phyloP scores from a whole-genome alignment of 2,329 filamentous ascomycete genomes.

The Clonostachys rosea region DNA sequence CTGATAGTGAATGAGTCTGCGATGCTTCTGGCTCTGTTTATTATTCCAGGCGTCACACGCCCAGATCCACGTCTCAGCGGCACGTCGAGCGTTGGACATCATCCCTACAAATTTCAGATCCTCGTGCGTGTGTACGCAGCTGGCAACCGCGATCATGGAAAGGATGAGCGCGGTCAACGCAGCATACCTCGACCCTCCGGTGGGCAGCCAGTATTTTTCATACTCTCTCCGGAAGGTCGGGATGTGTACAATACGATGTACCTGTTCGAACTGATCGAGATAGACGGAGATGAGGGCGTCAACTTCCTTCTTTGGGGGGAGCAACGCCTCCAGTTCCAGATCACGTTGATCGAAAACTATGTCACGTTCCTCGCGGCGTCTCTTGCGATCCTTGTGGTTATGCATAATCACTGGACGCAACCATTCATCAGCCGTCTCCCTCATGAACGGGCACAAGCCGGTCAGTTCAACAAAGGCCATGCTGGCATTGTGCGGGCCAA shows the following conservation, averaged over 20 bases:
- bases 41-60: conserved; percentile 49
- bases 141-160: conserved; percentile 54
- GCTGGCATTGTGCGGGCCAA: conserved; percentile 55
- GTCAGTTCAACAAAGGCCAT: conserved; percentile 55
- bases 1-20: conserved; percentile 56
- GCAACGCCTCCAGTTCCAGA: conserved; percentile 40
- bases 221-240: conserved; percentile 55
- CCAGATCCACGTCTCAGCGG: conserved; percentile 51
- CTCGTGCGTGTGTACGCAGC: conserved; percentile 48
- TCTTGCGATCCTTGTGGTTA: conserved; percentile 49
- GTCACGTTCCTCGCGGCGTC: conserved; percentile 47
- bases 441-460: conserved; percentile 56
- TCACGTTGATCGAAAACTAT: conserved; percentile 42
- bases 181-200: conserved; percentile 35
- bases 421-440: conserved; percentile 58
- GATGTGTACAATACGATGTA: conserved; percentile 54
- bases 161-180: conserved; percentile 56
- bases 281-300: conserved; percentile 45
- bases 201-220: conserved; percentile 46
- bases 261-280: conserved; percentile 49
- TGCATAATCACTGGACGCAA: conserved; percentile 52
- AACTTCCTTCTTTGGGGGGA: conserved; percentile 40
- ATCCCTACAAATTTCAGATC: conserved; percentile 51
- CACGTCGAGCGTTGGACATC: conserved; percentile 50
- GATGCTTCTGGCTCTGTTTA: conserved; percentile 56